phyloP scores from a whole-genome alignment of 2,329 filamentous ascomycete species.

The Knufia fluminis region DNA sequence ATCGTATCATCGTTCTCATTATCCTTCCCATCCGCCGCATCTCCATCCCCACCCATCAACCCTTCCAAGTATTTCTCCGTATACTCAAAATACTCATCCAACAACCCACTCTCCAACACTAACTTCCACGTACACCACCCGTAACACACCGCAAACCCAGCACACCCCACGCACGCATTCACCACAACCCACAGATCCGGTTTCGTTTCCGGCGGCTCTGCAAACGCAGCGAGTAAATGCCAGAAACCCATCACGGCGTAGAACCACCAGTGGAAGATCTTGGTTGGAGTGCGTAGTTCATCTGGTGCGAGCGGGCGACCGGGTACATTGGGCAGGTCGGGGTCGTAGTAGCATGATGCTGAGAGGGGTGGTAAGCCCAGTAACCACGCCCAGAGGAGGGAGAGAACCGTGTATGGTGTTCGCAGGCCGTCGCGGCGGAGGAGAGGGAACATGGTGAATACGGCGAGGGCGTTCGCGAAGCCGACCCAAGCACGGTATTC shows the following conservation, averaged over 20 bases:
- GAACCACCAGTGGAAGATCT: conserved; percentile 64
- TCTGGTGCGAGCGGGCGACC: conserved; percentile 18
- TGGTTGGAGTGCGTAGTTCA: conserved; percentile 34
- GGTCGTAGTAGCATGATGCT: conserved; percentile 18
- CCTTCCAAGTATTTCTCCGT: conserved; percentile 3
- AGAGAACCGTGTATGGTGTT: conserved; percentile 76
- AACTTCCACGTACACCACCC: conserved; percentile 75
- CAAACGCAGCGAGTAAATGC: conserved; percentile 66
- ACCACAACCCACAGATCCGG: conserved; percentile 91
- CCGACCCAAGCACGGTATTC: conserved; percentile 81
- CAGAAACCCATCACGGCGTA: conserved; percentile 71
- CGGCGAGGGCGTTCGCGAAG: conserved; percentile 83
- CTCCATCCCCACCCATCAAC: background rate
- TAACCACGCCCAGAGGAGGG: conserved; percentile 82
- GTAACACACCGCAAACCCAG: conserved; percentile 79
- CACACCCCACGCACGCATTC: conserved; percentile 78
- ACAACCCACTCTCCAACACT: conserved; percentile 24
- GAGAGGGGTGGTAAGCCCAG: conserved; percentile 70
- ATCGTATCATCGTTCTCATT: conserved; percentile 6
- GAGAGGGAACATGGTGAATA: conserved; percentile 90
- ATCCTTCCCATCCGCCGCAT: background rate
- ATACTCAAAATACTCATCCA: conserved; percentile 16
- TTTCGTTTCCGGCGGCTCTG: conserved; percentile 61
- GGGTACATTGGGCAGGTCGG: conserved; percentile 17
- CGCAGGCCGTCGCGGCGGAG: conserved; percentile 74